These are phyloP conservation scores for Clausena lansium DNA, from an alignment of 345 rosid species.

Conservation along the genomic window DNA sequence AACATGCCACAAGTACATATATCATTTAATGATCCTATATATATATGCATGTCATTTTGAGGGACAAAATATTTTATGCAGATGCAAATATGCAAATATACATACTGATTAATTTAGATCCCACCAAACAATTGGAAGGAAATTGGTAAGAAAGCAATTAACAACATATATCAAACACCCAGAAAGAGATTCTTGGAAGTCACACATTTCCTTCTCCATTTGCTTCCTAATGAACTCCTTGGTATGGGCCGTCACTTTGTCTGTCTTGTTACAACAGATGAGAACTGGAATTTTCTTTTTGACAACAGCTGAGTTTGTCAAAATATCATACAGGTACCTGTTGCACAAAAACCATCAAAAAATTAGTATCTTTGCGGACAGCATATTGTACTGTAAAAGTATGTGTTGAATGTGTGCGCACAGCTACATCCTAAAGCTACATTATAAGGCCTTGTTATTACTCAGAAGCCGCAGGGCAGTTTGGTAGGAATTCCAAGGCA, in stretches of 20 bases:
- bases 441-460: conserved; percentile 30
- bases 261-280: conserved; percentile 88
- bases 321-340: conserved; percentile 87
- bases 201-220: conserved; percentile 93
- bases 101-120: not conserved
- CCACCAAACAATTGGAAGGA: conserved; percentile 7
- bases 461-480: conserved; percentile 76
- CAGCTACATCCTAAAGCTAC: not conserved
- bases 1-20: too few species aligned
- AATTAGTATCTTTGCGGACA: conserved; percentile 6
- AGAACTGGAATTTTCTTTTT: conserved; percentile 75
- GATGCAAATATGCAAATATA: not conserved
- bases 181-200: not conserved
- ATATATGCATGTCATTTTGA: not conserved
- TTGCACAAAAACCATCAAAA: conserved; percentile 12
- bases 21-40: too few species aligned
- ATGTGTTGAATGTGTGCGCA: not conserved
- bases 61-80: not conserved
- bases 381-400: not conserved
- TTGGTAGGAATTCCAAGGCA: conserved; percentile 85
- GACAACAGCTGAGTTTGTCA: conserved; percentile 73
- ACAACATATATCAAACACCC: not conserved
- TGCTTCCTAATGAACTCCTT: conserved; percentile 90
- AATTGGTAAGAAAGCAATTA: not conserved
- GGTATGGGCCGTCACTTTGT: conserved; percentile 92